Base-by-base conservation (phyloP, 768 basidiomycete genomes). In the Hortiboletus campestris region DNA sequence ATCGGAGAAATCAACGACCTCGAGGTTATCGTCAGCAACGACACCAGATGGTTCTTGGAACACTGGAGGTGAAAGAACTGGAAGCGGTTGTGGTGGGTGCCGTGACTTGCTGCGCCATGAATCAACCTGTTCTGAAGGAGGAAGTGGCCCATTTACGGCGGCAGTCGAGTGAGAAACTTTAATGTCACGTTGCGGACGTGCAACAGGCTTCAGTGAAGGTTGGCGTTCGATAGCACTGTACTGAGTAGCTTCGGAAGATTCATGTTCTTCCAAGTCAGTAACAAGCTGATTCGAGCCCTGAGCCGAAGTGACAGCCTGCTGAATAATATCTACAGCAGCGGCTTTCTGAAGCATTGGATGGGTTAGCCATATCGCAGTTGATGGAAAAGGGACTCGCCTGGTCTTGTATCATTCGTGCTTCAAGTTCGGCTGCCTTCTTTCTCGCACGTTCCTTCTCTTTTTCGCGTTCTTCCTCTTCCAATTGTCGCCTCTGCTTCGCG, bases 401-500 rank as follows among this genome's bases (percentile, higher is more conserved):
- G 14, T 59, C 40, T 40, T 63, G 55, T 31, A 81, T 84, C 67
- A 88, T 82, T 66, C 77, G 84, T 51, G 78, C 86, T 71, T 90
- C 89, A 22, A 91, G 67, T 66, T 89, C 88, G 12, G 78, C 80
- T 28, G 90, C 92, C 70, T 94, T 96, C 72, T 75, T 81, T 57
- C 82, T 78, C 14, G 93, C 94, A 16, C 93, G 78, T 63, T 94
- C 91, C 61, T 83, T 83, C 69, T 88, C 86, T 45, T 82, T 86
- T 66, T 91, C 85, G 16, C 92, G 80, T 61, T 89, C 86, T 57
- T 85, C 87, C 67, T 95, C 94, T 62, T 94, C 93, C 48, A 88
- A 80, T 63, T 90, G 86, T 45, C 91, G 76, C 51, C 93, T 78
- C 58, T 87, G 81, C 64, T 84, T 86, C 7, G 93, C 93, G 39